Conservation (phyloP, 768 basidiomycete genomes). For the Hebeloma cylindrosporum region DNA sequence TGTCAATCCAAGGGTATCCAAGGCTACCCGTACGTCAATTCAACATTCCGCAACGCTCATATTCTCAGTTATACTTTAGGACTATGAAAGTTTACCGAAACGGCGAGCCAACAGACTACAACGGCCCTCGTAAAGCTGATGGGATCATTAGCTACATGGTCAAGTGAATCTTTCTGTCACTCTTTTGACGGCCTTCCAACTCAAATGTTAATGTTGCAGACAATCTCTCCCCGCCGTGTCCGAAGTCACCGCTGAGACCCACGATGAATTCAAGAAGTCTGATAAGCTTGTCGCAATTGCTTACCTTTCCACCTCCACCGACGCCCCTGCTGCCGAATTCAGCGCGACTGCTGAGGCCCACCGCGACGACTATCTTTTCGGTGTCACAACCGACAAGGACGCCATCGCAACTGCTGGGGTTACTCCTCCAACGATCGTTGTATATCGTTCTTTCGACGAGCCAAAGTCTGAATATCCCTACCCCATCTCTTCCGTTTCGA, state of each 20-base stretch:
- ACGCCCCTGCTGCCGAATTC: slow-evolving; percentile 72
- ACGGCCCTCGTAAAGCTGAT: slow-evolving; percentile 89
- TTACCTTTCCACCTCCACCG: slow-evolving; percentile 75
- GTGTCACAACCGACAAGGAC: slow-evolving; percentile 72
- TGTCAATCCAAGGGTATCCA: slow-evolving; percentile 86
- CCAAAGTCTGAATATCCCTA: slow-evolving; percentile 68
- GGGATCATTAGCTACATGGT: slow-evolving; percentile 96
- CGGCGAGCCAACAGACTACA: slow-evolving; percentile 78
- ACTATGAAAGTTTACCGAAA: slow-evolving; percentile 91
- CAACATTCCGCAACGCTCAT: background rate
- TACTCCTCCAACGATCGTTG: slow-evolving; percentile 79
- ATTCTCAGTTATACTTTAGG: slow-evolving; percentile 36
- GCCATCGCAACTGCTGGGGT: slow-evolving; percentile 71
- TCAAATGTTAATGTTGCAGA: slow-evolving; percentile 35
- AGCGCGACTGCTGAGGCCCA: slow-evolving; percentile 78
- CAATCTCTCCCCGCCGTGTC: slow-evolving; percentile 95
- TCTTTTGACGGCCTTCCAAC: background rate
- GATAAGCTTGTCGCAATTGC: slow-evolving; percentile 92
- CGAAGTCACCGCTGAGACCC: slow-evolving; percentile 71
- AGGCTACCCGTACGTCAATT: slow-evolving; percentile 83
- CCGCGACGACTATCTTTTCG: slow-evolving; percentile 94
- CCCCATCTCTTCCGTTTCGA: slow-evolving; percentile 53
- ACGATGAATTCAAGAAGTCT: slow-evolving; percentile 80
- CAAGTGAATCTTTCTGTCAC: slow-evolving; percentile 59
- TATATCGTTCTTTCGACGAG: slow-evolving; percentile 93